Evolutionary conservation across 106 monocot genomes (phyloP).

Genomic region (Dactylorhiza incarnata): DNA sequence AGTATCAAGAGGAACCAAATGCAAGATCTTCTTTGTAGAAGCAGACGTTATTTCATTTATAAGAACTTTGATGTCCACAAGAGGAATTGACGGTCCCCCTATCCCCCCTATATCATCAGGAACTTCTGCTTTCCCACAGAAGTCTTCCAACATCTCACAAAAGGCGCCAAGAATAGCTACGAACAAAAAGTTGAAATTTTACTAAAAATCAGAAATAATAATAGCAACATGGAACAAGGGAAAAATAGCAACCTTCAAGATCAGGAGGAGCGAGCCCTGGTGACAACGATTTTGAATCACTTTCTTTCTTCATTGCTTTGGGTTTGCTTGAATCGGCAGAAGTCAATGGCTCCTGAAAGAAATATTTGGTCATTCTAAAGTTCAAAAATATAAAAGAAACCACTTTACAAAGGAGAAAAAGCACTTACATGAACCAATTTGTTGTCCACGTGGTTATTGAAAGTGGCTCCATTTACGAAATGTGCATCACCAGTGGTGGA

Average conservation of each 20-base stretch:
- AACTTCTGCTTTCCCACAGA: conserved; percentile 77
- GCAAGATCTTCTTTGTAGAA: conserved; percentile 64
- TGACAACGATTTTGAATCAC: conserved; percentile 27
- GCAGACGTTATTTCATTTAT: conserved; percentile 64
- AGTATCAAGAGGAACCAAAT: conserved; percentile 60
- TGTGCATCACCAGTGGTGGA: conserved; percentile 15
- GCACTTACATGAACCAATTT: conserved; percentile 42
- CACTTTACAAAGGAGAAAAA: not conserved
- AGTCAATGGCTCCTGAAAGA: conserved; percentile 33
- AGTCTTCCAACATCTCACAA: conserved; percentile 71
- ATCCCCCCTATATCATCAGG: conserved; percentile 41
- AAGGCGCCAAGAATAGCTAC: conserved; percentile 47
- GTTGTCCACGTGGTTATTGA: conserved; percentile 25
- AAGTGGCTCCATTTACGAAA: conserved; percentile 13
- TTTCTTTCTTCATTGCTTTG: conserved; percentile 77
- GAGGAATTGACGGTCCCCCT: conserved; percentile 47
- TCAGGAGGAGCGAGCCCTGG: conserved; percentile 34
- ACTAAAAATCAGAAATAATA: conserved; percentile 6
- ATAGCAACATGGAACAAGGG: not conserved
- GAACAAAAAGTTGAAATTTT: conserved; percentile 1
- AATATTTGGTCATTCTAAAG: conserved; percentile 1
- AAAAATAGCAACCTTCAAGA: conserved; percentile 49
- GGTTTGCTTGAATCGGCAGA: conserved; percentile 50
- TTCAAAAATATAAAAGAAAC: conserved; percentile 4
- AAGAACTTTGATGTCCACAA: conserved; percentile 58